phyloP scores from a whole-genome alignment of 2,329 filamentous ascomycete species.

The Colletotrichum neosansevieriae region DNA sequence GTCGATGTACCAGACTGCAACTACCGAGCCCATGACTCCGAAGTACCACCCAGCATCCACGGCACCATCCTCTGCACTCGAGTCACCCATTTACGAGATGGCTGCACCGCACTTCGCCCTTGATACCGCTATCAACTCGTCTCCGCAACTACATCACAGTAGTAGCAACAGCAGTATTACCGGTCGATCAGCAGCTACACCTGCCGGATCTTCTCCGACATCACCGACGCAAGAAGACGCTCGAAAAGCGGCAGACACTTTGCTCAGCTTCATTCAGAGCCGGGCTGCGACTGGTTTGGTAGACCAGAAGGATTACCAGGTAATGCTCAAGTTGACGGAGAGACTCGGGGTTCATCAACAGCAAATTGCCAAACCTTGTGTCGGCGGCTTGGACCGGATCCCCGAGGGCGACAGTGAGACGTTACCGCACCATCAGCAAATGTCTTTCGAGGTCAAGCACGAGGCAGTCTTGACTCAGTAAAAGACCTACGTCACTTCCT shows the following conservation, averaged over 20 bases:
- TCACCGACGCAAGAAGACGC: constrained; percentile 89
- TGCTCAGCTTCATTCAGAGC: constrained; percentile 84
- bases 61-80: constrained; percentile 64
- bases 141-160: constrained; percentile 61
- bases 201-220: constrained; percentile 67
- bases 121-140: constrained; percentile 54
- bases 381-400: constrained; percentile 66
- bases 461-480: constrained; percentile 51
- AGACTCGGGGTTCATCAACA: constrained; percentile 79
- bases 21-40: constrained; percentile 61
- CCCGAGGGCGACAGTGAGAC: constrained; percentile 69
- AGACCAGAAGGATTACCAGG: constrained; percentile 81
- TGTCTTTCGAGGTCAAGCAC: constrained; percentile 45
- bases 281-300: constrained; percentile 74
- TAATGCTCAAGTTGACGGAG: constrained; percentile 85
- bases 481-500: constrained; percentile 29
- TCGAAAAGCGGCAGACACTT: constrained; percentile 81
- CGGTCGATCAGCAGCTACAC: constrained; percentile 49
- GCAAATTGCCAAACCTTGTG: constrained; percentile 47
- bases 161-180: constrained; percentile 63
- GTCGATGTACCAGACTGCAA: constrained; percentile 60
- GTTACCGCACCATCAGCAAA: constrained; percentile 43
- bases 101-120: constrained; percentile 56
- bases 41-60: constrained; percentile 61
- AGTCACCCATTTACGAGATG: constrained; percentile 63